Evolutionary conservation across 2,329 filamentous ascomycete genomes (phyloP), one percentile per base, ranked within the genome.

Genomic region (Aspergillus fischeri): DNA sequence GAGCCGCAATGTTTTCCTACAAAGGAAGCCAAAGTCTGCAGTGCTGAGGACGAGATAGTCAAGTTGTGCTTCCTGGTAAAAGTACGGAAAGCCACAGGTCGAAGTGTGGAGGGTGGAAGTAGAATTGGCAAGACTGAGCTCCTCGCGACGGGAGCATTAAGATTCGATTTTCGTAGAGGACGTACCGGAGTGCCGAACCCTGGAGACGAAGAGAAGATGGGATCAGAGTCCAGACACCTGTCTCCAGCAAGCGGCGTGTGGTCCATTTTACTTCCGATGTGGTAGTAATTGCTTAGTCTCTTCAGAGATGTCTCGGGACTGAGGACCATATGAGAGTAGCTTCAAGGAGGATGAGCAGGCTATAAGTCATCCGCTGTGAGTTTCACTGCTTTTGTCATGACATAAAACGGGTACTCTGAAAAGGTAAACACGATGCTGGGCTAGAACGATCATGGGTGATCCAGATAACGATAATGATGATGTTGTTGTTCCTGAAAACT

Each of bases 61-160:
- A 99, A 80, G 66, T 93, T 95, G 76, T 99, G 91, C 70, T 97
- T 99, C 75, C 97, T 97, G 1, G 94, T 99, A 64, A 99, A 96
- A 0, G 91, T 95, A 49, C 94, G 86, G 70, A 99, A 97, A 8
- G 94, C 95, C 21, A 97, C 81, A 2, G 94, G 93, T 60, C 95
- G 84, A 44, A 99, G 79, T 0, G 90, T 95, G 9, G 91, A 86
- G 0, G 92, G 90, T 3, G 93, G 92, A 4, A 99, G 86, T 38
- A 96, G 81, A 56, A 99, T 94, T 3, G 94, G 92, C 1, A 99
- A 81, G 50, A 97, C 89, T 6, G 86, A 83, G 5, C 80, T 74
- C 59, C 80, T 81, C 25, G 81, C 81, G 11, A 86, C 81, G 64
- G 83, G 69, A 67, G 60, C 69, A 68, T 65, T 68, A 35, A 62